phyloP scores from a whole-genome alignment of 345 rosid species.

The Acer negundo region DNA sequence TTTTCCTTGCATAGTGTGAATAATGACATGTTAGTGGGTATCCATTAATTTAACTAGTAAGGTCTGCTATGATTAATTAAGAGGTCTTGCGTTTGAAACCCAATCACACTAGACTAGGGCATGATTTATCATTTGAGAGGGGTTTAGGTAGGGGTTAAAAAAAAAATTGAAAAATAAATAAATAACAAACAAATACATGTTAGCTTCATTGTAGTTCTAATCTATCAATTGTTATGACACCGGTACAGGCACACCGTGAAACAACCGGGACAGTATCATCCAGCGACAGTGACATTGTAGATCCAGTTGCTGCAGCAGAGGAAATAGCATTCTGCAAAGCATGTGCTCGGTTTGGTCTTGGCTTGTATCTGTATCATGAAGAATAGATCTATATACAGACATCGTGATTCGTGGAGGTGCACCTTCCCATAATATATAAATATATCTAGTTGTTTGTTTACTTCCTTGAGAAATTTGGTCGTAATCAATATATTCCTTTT shows the following conservation, averaged over 20 bases:
- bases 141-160: background rate
- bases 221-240: background rate
- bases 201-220: background rate
- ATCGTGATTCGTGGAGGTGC: slow-evolving; percentile 8
- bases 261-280: slow-evolving; percentile 79
- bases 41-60: no score
- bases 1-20: no score
- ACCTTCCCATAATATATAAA: background rate
- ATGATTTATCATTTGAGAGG: no score
- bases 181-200: background rate
- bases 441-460: background rate
- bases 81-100: no score
- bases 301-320: slow-evolving; percentile 92
- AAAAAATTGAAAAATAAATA: no score
- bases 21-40: no score
- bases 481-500: background rate
- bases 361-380: slow-evolving; percentile 87
- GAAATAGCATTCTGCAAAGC: slow-evolving; percentile 96
- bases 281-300: slow-evolving; percentile 39
- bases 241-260: slow-evolving; percentile 83
- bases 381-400: slow-evolving; percentile 37
- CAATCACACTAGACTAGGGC: no score
- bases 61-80: no score
- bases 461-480: slow-evolving; percentile 15
- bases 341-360: slow-evolving; percentile 96